Evolutionary conservation across 352 stramenopile genomes (phyloP), one percentile per base, ranked within the genome.

Genomic region (Aphanomyces invadans): DNA sequence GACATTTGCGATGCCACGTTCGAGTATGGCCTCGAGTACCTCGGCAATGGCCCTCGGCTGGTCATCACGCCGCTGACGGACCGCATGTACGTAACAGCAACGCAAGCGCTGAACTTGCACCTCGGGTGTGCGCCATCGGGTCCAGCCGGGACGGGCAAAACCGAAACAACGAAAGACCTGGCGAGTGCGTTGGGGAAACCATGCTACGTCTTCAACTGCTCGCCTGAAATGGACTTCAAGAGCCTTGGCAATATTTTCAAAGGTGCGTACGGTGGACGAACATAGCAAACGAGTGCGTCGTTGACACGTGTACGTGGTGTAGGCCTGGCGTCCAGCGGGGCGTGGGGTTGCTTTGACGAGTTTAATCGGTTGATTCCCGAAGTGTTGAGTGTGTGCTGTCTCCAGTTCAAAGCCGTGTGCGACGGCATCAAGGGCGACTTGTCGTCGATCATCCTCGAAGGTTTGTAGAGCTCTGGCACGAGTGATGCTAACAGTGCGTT

Each of bases 191-290:
- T 98, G 0, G 94, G 88, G 12, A 98, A 97, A 68, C 80, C 89
- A 29, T 97, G 91, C 65, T 98, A 98, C 65, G 89, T 96, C 28
- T 97, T 97, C 70, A 97, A 97, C 59, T 97, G 90, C 69, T 97
- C 92, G 4, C 93, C 93, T 1, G 92, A 98, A 72, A 97, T 97
- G 88, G 92, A 98, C 76, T 98, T 97, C 79, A 89, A 96, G 70
- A 95, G 94, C 53, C 70, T 98, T 1, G 94, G 91, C 21, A 97
- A 98, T 65, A 98, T 98, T 56, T 98, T 98, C 73, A 98, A 98
- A 65, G 92, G 55, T 64, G 36, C 26, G 4, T n/a, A 19, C 36
- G 21, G 0, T 31, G 49, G 10, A 38, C 36, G 36, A 42, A 42
- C 7, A 42, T 15, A 15, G 36, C 36, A 42, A 42, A 15, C 7